Evolutionary conservation across 2,329 filamentous ascomycete genomes (phyloP).

Genomic region (Mycosphaerelloides madeirae): DNA sequence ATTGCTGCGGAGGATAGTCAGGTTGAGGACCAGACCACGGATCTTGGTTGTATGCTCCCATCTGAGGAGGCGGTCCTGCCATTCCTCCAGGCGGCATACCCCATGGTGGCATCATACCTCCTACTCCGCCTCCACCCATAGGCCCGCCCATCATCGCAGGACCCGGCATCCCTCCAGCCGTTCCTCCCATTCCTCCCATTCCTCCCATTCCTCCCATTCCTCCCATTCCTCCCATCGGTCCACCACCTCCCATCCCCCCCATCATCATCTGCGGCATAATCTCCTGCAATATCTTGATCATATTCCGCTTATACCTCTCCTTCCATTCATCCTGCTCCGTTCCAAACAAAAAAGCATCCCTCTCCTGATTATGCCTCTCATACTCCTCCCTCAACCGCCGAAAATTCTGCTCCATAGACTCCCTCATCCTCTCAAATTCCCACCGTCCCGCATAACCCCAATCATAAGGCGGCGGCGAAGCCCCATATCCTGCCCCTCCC

Average conservation of each 20-base stretch:
- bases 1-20: no score
- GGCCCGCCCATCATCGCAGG: neutral
- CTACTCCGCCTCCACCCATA: no score
- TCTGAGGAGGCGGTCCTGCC: neutral
- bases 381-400: conserved; percentile 19
- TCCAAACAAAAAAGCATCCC: conserved; percentile 23
- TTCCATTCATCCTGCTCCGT: conserved; percentile 21
- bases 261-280: conserved; percentile 22
- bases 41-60: no score
- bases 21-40: no score
- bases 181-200: neutral
- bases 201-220: neutral
- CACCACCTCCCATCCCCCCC: conserved; percentile 10
- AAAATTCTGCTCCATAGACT: conserved; percentile 16
- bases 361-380: conserved; percentile 13
- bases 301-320: conserved; percentile 21
- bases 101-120: neutral
- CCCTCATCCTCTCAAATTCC: conserved; percentile 15
- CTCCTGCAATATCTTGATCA: conserved; percentile 24
- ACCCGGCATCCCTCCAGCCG: neutral
- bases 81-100: no score
- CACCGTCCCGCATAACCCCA: neutral
- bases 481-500: conserved; percentile 1
- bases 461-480: neutral
- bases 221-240: conserved; percentile 6